Percentiles rank a stretch among this genome's conserved stretches.
phyloP scores from a whole-genome alignment of 306 rosid species.

The Erythrophleum fordii region DNA sequence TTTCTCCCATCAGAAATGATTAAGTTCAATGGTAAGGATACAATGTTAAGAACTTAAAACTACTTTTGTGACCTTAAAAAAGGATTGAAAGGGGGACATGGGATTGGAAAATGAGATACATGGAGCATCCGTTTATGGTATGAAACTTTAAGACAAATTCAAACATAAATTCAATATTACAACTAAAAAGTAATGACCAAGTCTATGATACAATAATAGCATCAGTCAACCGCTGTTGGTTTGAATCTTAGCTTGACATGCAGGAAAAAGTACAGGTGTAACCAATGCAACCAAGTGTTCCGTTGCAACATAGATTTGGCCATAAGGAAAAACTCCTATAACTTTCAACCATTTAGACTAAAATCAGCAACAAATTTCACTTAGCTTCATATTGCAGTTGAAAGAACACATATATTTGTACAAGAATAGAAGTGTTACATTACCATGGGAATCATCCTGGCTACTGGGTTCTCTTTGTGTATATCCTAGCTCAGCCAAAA shows the following conservation, averaged over 20 bases:
- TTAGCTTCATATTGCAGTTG: conserved; percentile 13
- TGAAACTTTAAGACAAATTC: neutral
- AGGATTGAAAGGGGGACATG: neutral
- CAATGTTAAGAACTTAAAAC: neutral
- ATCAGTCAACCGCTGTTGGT: neutral
- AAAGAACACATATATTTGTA: conserved; percentile 6
- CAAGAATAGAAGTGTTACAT: conserved; percentile 2
- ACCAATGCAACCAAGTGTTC: neutral
- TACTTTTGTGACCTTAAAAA: neutral
- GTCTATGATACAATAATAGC: neutral
- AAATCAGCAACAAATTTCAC: neutral
- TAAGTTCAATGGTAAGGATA: neutral
- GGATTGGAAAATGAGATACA: neutral
- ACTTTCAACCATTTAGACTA: neutral
- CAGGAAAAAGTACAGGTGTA: neutral
- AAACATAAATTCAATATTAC: neutral
- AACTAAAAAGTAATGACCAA: neutral
- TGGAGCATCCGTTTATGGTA: neutral
- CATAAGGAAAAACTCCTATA: neutral
- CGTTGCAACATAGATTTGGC: neutral
- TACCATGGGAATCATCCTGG: conserved; percentile 66
- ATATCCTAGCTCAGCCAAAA: conserved; percentile 78
- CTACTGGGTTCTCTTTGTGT: conserved; percentile 44
- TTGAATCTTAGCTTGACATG: neutral
- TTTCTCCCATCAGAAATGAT: neutral